phyloP scores from a whole-genome alignment of 2,329 filamentous ascomycete genomes.

The Chaetomium strumarium region DNA sequence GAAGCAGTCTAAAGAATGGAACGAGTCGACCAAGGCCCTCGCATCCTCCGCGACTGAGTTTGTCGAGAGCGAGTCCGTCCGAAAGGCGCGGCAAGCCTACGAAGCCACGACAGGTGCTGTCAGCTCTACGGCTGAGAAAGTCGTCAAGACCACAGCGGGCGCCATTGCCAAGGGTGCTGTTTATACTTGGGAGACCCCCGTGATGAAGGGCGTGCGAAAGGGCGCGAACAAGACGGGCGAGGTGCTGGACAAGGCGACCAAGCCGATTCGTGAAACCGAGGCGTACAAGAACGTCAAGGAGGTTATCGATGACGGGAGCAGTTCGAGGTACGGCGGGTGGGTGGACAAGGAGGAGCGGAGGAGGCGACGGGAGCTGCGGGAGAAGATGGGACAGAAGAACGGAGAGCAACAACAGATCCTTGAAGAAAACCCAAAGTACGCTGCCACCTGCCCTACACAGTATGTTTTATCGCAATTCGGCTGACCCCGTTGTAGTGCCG shows the following conservation, averaged over 20 bases:
- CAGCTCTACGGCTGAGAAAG: constrained; percentile 68
- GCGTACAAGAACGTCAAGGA: constrained; percentile 93
- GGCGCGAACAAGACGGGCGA: constrained; percentile 81
- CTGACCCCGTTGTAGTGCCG: constrained; percentile 57
- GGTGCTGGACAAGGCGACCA: constrained; percentile 88
- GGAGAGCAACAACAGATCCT: constrained; percentile 52
- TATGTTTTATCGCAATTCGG: neutral
- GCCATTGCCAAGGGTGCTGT: constrained; percentile 85
- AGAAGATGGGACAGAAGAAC: constrained; percentile 53
- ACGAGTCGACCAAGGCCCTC: constrained; percentile 94
- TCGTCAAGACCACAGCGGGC: constrained; percentile 77
- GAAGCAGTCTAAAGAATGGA: constrained; percentile 97
- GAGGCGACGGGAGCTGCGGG: constrained; percentile 67
- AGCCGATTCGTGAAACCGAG: constrained; percentile 89
- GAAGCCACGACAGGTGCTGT: constrained; percentile 80
- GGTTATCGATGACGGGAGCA: constrained; percentile 94
- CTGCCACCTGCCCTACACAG: constrained; percentile 14
- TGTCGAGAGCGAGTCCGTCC: constrained; percentile 85
- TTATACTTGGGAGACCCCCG: constrained; percentile 95
- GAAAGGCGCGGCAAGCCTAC: constrained; percentile 79
- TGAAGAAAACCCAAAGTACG: constrained; percentile 83
- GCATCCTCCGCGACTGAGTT: constrained; percentile 86
- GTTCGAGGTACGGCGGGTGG: constrained; percentile 93
- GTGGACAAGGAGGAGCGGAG: constrained; percentile 90
- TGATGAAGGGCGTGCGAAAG: constrained; percentile 84